Base-by-base conservation (phyloP, 75 land plant species). In the Chamaecyparis obtusa region DNA sequence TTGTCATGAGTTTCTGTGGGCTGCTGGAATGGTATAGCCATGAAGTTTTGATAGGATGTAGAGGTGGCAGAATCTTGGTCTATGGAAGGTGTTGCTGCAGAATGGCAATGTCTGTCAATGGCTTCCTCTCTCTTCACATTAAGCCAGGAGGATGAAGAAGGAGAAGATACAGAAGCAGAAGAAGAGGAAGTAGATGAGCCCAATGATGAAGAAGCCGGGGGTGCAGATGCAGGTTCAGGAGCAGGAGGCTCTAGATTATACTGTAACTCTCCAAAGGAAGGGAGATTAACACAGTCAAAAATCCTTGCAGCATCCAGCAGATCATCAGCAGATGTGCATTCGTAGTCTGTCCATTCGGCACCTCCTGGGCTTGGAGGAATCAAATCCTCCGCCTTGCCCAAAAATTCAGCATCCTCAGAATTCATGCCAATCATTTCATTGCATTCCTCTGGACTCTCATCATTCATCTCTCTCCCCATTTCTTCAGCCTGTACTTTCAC, bases 221-320 rank as follows among this genome's bases (percentile, higher is more conserved):
- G 30, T n/a, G 33, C 21, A n/a, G 49, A 51, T 0, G 35, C 51
- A 3, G 60, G 21, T 0, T 21, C 13, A 84, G 67, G 15, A 1
- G 27, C 16, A 56, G 43, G 67, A 32, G 19, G 60, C 43, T 16
- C 24, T 9, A 7, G 41, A 32, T 51, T 21, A 8, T 55, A 36
- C 11, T 84, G 67, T 3, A 84, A 48, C 2, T 84, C 67, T 33
- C 49, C 43, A 30, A 84, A 54, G 19, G 9, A 5, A 32, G 85
- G 67, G 10, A 84, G 64, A 32, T 84, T 84, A 32, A 55, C 85
- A 56, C 85, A 84, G 67, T 84, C 85, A 55, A 84, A 84, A 36
- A 84, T 54, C n/a, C 64, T 36, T 0, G 67, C 85, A 54, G 67
- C 85, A 9, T 84, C 64, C 67, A 55, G 36, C 67, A 56, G 13